phyloP scores from a whole-genome alignment of 192 early-diverging fungal species.

The Lobosporangium transversale region DNA sequence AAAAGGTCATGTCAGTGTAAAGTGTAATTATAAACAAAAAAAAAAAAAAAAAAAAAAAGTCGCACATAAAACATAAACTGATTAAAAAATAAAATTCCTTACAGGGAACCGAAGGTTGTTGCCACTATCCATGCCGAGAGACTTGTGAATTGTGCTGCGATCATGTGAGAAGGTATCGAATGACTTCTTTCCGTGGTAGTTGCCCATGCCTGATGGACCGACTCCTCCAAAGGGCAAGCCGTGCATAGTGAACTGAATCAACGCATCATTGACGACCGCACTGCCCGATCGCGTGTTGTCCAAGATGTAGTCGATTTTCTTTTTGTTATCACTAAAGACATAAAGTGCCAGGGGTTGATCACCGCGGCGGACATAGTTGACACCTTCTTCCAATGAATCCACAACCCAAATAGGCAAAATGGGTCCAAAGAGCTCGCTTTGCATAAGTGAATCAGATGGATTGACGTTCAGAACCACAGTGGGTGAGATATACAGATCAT shows the following conservation, averaged over 20 bases:
- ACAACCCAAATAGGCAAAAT: constrained; percentile 82
- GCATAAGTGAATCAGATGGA: constrained; percentile 72
- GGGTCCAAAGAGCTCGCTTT: constrained; percentile 93
- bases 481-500: constrained; percentile 80
- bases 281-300: constrained; percentile 78
- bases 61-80: no score
- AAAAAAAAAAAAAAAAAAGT: no score
- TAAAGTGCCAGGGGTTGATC: constrained; percentile 87
- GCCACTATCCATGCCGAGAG: constrained; percentile 44
- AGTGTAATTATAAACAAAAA: no score
- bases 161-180: constrained; percentile 87
- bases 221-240: constrained; percentile 90
- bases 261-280: constrained; percentile 81
- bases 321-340: constrained; percentile 67
- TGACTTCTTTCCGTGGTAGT: constrained; percentile 81
- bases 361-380: constrained; percentile 67
- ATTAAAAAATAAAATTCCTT: background rate
- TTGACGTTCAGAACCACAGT: constrained; percentile 82
- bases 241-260: constrained; percentile 68
- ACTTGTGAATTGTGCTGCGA: constrained; percentile 67
- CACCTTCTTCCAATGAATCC: constrained; percentile 69
- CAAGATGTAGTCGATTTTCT: constrained; percentile 67
- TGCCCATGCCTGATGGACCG: constrained; percentile 86
- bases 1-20: background rate
- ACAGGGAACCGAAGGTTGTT: constrained; percentile 48